These are phyloP conservation scores for Psilocybe cubensis DNA, from an alignment of 768 basidiomycete genomes.

Conservation along the genomic window DNA sequence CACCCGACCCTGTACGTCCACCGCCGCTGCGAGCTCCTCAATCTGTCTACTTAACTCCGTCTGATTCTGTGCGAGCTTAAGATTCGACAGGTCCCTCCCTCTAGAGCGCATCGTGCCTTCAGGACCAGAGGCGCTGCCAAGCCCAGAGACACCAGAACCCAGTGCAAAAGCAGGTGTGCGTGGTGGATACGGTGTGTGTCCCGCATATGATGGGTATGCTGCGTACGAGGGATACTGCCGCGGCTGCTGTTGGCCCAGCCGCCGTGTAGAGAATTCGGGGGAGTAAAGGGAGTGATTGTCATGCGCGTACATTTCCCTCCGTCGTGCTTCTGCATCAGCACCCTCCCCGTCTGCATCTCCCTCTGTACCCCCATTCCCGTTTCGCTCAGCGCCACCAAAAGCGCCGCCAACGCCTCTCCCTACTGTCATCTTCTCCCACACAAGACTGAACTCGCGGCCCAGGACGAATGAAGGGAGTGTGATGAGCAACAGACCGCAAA, in stretches of 20 bases:
- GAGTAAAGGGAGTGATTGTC: not conserved
- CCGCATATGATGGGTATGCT: not conserved
- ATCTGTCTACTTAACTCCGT: slow-evolving; percentile 70
- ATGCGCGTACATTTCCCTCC: not conserved
- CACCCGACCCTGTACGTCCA: slow-evolving; percentile 64
- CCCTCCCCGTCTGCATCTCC: not conserved
- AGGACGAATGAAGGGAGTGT: slow-evolving; percentile 92
- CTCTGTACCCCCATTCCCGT: not conserved
- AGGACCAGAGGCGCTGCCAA: too few species aligned
- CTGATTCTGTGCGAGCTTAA: slow-evolving; percentile 69
- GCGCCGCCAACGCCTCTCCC: slow-evolving; percentile 26
- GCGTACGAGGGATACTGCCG: slow-evolving; percentile 9
- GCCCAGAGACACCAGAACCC: not conserved
- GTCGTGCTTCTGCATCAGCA: too few species aligned
- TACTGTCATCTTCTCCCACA: slow-evolving; percentile 83
- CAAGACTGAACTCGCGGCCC: slow-evolving; percentile 87
- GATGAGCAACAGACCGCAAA: slow-evolving; percentile 87
- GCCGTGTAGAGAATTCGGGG: slow-evolving; percentile 9
- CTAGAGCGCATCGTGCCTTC: too few species aligned
- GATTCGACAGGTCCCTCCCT: slow-evolving; percentile 52
- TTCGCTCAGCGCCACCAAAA: not conserved
- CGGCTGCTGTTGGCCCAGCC: slow-evolving; percentile 14
- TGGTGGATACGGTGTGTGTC: not conserved
- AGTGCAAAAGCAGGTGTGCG: slow-evolving; percentile 1
- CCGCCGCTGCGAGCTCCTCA: slow-evolving; percentile 50